Base-by-base conservation (phyloP, 495 filamentous ascomycete species). In the Amniculicola lignicola region DNA sequence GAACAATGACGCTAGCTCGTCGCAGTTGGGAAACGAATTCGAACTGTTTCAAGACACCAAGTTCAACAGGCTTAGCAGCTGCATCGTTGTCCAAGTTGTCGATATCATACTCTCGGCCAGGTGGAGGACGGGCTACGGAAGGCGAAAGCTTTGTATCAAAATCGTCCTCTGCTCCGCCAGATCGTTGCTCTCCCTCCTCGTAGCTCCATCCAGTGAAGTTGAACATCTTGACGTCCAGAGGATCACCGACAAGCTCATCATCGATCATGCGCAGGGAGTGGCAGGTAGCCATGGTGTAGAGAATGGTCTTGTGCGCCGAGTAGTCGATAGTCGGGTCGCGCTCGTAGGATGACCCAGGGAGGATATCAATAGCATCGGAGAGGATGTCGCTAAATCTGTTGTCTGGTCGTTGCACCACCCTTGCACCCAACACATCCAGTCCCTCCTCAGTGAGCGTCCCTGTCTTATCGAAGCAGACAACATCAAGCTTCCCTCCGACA, bases 381-480 rank as follows among this genome's bases (percentile, higher is more conserved):
- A 85, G 63, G 23, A 88, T 67, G 0, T 84, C 80, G 33, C 82
- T 84, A 65, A 88, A 83, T 51, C 73, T 70, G 37, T 81, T 83
- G 19, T 77, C 72, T n/a, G 76, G 75, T 22, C 72, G 70, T 58
- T 84, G 79, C 24, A 89, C 88, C 5, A 88, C 82, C 35, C 88
- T 82, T 12, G 93, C 78, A 4, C 94, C 94, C 22, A 97, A 83
- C 35, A 99, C 88, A 72, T 99, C 94, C 40, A 99, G 75, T 0
- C 94, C 94, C 69, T 99, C 94, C 70, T 97, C 94, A 1, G 94
- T 99, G 19, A 99, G 75, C 12, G 94, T 99, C 16, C 94, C 94
- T 2, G 94, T 99, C 68, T 99, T 99, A 70, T 99, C 94, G 60
- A 99, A 99, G 72, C 93, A 97, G 64, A 99, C 82, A 25, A 96